These are phyloP conservation scores for Leishmania major DNA, from an alignment of 208 protist species.

Conservation along the genomic window DNA sequence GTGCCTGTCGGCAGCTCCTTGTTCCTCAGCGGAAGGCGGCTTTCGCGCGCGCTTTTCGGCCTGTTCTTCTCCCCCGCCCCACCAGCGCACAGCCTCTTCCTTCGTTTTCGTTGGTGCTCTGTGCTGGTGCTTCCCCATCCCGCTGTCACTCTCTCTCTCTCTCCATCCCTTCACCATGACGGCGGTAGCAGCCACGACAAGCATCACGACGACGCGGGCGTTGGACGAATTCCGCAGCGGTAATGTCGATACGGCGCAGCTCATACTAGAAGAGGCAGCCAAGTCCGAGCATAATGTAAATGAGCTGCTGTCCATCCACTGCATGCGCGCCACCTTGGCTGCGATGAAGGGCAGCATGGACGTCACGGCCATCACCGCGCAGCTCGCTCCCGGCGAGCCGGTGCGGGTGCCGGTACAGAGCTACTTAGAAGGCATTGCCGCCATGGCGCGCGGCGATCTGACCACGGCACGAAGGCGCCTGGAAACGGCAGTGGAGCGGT, in stretches of 20 bases:
- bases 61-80: neutral
- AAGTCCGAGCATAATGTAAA: slow-evolving; percentile 39
- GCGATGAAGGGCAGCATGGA: slow-evolving; percentile 75
- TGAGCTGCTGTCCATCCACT: slow-evolving; percentile 62
- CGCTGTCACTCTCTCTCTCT: neutral
- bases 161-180: neutral
- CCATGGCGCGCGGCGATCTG: slow-evolving; percentile 60
- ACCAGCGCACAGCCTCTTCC: neutral
- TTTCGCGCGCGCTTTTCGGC: neutral
- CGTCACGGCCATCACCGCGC: slow-evolving; percentile 17
- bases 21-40: neutral
- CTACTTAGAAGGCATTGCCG: slow-evolving; percentile 79
- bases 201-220: slow-evolving; percentile 42
- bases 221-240: slow-evolving; percentile 58
- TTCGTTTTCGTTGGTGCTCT: neutral
- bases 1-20: neutral
- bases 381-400: slow-evolving; percentile 16
- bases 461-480: slow-evolving; percentile 67
- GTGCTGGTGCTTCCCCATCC: neutral
- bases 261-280: slow-evolving; percentile 48
- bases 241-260: slow-evolving; percentile 47
- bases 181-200: neutral
- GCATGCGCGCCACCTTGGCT: slow-evolving; percentile 71
- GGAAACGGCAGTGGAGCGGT: slow-evolving; percentile 52
- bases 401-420: slow-evolving; percentile 42